Conservation (phyloP, 2,329 filamentous ascomycete genomes). For the Ascochyta clinopodiicola region DNA sequence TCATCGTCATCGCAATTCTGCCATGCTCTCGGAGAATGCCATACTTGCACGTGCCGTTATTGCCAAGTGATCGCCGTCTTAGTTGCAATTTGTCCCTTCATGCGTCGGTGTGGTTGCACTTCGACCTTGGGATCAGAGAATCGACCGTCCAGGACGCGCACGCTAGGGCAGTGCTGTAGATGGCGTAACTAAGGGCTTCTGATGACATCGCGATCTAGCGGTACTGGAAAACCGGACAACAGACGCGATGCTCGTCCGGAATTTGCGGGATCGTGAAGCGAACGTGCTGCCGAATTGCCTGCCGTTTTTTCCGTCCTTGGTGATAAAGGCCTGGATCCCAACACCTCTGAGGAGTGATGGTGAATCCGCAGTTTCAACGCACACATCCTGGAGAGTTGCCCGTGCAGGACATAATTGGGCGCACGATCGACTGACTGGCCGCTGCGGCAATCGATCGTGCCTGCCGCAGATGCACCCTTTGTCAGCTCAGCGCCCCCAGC, state of each 20-base stretch:
- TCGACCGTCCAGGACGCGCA: constrained; percentile 4
- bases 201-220: constrained; percentile 10
- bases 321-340: constrained; percentile 16
- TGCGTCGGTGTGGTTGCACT: neutral
- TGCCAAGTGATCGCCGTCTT: constrained; percentile 12
- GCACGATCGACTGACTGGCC: constrained; percentile 4
- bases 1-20: constrained; percentile 6
- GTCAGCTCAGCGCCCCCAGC: constrained; percentile 4
- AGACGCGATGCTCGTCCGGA: constrained; percentile 1
- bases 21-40: constrained; percentile 3
- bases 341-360: constrained; percentile 8
- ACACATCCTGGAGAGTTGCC: neutral
- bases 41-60: constrained; percentile 8
- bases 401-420: neutral
- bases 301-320: constrained; percentile 8
- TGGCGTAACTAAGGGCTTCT: neutral
- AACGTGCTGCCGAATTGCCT: constrained; percentile 13
- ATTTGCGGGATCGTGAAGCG: constrained; percentile 15
- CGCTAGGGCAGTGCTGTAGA: constrained; percentile 1
- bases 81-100: constrained; percentile 1
- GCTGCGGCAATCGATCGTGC: constrained; percentile 2
- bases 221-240: constrained; percentile 3
- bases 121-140: neutral
- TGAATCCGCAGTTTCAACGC: constrained; percentile 1
- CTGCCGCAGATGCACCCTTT: neutral